Percentiles rank a stretch among this genome's conserved stretches.
These are phyloP conservation scores for Fraxinus xanthoxyloides DNA, from an alignment of 305 asterid genomes.

Conservation along the genomic window DNA sequence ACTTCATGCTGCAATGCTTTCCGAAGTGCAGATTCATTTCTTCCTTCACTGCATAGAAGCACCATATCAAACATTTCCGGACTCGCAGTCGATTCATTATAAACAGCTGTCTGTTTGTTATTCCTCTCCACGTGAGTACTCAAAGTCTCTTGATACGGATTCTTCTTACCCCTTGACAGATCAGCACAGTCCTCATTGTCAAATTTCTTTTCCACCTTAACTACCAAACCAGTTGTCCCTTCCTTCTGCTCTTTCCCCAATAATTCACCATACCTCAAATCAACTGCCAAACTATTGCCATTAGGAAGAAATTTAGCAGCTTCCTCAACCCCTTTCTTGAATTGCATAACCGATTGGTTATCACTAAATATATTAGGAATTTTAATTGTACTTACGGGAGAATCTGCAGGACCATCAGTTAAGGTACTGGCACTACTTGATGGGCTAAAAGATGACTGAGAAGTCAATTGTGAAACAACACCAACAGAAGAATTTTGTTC, in stretches of 20 bases:
- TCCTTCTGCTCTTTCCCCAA: conserved; percentile 24
- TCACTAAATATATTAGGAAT: conserved; percentile 58
- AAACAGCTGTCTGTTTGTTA: conserved; percentile 69
- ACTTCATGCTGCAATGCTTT: conserved; percentile 54
- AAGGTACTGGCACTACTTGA: conserved; percentile 45
- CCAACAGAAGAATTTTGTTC: conserved; percentile 19
- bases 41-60: conserved; percentile 70
- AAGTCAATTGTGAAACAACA: conserved; percentile 26
- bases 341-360: conserved; percentile 60
- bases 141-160: conserved; percentile 34
- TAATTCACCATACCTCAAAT: conserved; percentile 26
- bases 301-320: conserved; percentile 66
- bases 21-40: conserved; percentile 59
- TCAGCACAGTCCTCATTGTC: conserved; percentile 26
- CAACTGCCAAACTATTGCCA: conserved; percentile 36
- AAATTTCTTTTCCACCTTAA: conserved; percentile 36
- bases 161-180: conserved; percentile 56
- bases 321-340: conserved; percentile 71
- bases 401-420: conserved; percentile 50
- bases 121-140: conserved; percentile 45
- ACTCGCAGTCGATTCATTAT: conserved; percentile 55
- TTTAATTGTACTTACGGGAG: conserved; percentile 54
- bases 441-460: conserved; percentile 46
- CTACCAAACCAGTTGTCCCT: conserved; percentile 16
- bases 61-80: conserved; percentile 69